phyloP scores from a whole-genome alignment of 1,284 basidiomycete species.

The Trametes versicolor region DNA sequence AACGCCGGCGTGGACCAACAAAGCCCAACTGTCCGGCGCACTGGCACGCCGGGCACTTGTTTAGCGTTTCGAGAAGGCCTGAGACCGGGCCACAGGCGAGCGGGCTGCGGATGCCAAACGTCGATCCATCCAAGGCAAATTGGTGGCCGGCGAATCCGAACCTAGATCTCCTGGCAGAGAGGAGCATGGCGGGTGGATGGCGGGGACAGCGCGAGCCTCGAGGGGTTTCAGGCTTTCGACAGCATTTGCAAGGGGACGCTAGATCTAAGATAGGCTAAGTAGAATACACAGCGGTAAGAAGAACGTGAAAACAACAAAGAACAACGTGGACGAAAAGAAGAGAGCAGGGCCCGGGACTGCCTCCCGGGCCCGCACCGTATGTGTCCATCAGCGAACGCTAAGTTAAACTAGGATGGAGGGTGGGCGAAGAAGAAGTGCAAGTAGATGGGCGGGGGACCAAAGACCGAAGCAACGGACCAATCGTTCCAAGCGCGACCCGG shows the following conservation, averaged over 20 bases:
- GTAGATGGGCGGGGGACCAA: neutral
- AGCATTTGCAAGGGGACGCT: conserved; percentile 3
- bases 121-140: neutral
- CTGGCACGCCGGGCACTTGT: neutral
- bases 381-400: neutral
- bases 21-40: neutral
- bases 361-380: conserved; percentile 18
- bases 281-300: conserved; percentile 7
- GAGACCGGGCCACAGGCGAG: neutral
- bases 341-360: conserved; percentile 12
- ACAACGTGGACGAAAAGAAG: neutral
- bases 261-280: conserved; percentile 1
- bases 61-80: neutral
- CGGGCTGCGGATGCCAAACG: neutral
- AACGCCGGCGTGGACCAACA: conserved; percentile 2
- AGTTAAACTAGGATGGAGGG: neutral
- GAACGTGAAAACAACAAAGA: neutral
- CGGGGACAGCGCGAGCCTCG: too few relatives aligned
- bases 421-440: neutral
- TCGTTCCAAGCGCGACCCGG: neutral
- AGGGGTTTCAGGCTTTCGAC: neutral
- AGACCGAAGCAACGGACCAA: neutral
- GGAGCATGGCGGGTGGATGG: too few relatives aligned
- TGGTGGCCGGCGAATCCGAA: too few relatives aligned
- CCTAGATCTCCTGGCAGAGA: neutral